A percentile compares a stretch with the other conserved stretches of the same genome.
Conservation (phyloP, 768 basidiomycete genomes). For the Suillus variegatus region DNA sequence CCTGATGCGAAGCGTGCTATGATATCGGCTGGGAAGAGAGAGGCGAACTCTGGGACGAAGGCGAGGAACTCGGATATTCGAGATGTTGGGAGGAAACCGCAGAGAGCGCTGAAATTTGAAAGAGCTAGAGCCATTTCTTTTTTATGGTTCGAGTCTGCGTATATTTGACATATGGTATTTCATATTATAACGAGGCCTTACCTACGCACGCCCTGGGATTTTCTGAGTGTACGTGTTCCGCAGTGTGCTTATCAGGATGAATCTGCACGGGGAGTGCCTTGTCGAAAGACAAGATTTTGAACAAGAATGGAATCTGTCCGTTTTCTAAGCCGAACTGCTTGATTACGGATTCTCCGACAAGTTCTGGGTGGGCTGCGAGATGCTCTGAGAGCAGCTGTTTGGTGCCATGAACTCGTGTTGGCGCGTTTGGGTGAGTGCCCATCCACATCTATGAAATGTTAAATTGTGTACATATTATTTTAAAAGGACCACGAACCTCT, state of each 20-base stretch:
- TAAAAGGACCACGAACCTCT: constrained; percentile 39
- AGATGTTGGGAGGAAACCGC: constrained; percentile 9
- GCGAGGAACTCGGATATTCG: constrained; percentile 6
- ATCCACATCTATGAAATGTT: constrained; percentile 51
- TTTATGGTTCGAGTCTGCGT: constrained; percentile 55
- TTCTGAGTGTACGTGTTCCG: constrained; percentile 42
- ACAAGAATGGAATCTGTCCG: constrained; percentile 47
- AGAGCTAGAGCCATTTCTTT: constrained; percentile 58
- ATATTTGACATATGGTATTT: constrained; percentile 8
- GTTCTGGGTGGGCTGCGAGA: constrained; percentile 36
- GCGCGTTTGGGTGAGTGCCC: constrained; percentile 57
- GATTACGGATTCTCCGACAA: constrained; percentile 37
- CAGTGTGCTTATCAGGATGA: constrained; percentile 54
- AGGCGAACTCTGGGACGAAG: constrained; percentile 9
- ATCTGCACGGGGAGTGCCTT: constrained; percentile 60
- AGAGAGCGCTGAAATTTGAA: constrained; percentile 41
- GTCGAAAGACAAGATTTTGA: constrained; percentile 56
- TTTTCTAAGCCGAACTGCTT: constrained; percentile 32
- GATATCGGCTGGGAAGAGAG: constrained; percentile 6
- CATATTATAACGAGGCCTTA: neutral
- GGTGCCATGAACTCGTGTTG: constrained; percentile 35
- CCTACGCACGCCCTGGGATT: constrained; percentile 34
- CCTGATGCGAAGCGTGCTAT: neutral
- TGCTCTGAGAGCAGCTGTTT: constrained; percentile 26
- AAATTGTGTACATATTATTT: neutral